Conservation (phyloP, 2,329 filamentous ascomycete genomes). For the Colletotrichum sp. region DNA sequence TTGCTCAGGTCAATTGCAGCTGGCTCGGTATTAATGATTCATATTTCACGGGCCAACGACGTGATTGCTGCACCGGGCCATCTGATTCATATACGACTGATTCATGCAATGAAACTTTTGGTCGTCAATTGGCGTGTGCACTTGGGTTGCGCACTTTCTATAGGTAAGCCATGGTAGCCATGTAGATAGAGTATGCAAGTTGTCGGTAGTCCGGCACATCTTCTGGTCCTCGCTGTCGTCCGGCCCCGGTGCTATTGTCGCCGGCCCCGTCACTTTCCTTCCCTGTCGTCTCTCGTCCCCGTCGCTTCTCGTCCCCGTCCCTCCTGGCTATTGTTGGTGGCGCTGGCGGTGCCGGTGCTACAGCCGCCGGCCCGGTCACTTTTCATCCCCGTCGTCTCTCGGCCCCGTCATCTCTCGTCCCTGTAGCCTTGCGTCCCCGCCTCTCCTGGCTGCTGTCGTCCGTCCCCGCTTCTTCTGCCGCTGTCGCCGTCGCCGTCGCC, state of each 20-base stretch:
- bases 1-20: background rate
- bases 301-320: background rate
- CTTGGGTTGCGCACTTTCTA: background rate
- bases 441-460: background rate
- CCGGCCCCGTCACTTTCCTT: background rate
- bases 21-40: background rate
- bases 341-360: background rate
- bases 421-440: too few species aligned
- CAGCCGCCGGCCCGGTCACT: background rate
- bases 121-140: background rate
- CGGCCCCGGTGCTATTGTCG: background rate
- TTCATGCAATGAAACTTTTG: background rate
- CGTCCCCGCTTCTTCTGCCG: background rate
- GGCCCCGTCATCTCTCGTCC: too few species aligned
- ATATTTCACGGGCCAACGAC: background rate
- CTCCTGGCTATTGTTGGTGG: background rate
- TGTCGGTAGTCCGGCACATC: background rate
- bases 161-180: background rate
- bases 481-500: background rate
- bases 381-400: background rate
- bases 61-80: background rate
- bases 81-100: background rate
- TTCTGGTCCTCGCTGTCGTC: background rate
- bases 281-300: background rate
- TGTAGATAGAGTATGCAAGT: background rate